Conservation (phyloP, 345 rosid species). For the Bruguiera sexangula region DNA sequence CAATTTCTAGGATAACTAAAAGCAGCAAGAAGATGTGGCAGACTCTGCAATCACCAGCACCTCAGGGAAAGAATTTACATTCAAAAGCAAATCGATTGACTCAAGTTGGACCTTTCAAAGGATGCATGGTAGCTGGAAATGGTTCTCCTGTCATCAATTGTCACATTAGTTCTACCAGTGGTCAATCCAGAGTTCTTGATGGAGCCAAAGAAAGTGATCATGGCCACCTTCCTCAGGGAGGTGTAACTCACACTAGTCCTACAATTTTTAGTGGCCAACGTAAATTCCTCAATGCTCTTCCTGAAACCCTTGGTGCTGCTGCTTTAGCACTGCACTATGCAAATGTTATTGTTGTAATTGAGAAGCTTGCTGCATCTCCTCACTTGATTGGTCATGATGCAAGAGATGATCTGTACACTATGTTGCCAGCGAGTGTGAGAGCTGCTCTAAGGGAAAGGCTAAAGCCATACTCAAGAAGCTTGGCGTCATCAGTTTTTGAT, state of each 20-base stretch:
- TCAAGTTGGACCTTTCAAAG: constrained; percentile 89
- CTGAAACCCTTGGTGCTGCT: constrained; percentile 81
- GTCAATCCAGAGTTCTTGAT: constrained; percentile 28
- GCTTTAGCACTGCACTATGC: constrained; percentile 94
- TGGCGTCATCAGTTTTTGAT: constrained; percentile 58
- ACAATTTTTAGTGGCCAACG: constrained; percentile 37
- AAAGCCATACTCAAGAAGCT: constrained; percentile 68
- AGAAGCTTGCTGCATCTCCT: constrained; percentile 87
- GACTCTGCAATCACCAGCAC: constrained; percentile 36
- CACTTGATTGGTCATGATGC: constrained; percentile 95
- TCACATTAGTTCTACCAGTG: constrained; percentile 25
- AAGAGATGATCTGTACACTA: constrained; percentile 88
- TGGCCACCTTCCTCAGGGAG: constrained; percentile 20
- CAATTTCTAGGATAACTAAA: constrained; percentile 42
- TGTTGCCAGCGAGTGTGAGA: constrained; percentile 84
- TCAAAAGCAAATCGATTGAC: constrained; percentile 50
- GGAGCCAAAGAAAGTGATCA: constrained; percentile 39
- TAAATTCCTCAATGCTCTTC: constrained; percentile 58
- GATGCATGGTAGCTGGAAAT: constrained; percentile 50
- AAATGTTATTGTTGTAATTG: constrained; percentile 80
- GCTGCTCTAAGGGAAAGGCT: constrained; percentile 59
- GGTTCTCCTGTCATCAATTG: constrained; percentile 40
- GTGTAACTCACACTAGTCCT: constrained; percentile 19
- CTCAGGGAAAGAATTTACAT: constrained; percentile 46
- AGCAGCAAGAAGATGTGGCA: constrained; percentile 55